Conservation (phyloP, 345 rosid species). For the Excoecaria agallocha region DNA sequence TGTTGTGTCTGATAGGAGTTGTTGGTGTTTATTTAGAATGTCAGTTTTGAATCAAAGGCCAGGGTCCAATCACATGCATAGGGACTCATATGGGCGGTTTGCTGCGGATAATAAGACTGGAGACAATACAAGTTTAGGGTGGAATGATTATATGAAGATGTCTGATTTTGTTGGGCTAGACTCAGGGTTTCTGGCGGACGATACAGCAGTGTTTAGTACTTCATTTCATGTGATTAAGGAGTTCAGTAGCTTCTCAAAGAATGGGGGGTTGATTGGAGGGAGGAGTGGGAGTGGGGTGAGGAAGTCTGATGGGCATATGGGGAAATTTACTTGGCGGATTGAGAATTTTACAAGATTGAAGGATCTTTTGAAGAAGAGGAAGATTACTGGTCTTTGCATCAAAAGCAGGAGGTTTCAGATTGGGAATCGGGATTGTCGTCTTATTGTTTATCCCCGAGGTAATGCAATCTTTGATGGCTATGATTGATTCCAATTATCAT, state of each 20-base stretch:
- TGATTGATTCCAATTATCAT: constrained; percentile 1
- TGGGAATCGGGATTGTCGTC: constrained; percentile 97
- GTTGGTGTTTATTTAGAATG: constrained; percentile 99
- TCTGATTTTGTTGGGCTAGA: constrained; percentile 68
- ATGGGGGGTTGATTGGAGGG: constrained; percentile 54
- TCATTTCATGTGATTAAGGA: constrained; percentile 95
- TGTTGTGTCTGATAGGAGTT: constrained; percentile 64
- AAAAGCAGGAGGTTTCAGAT: constrained; percentile 98
- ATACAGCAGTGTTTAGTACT: constrained; percentile 84
- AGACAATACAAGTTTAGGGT: constrained; percentile 92
- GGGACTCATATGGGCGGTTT: constrained; percentile 90
- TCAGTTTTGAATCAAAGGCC: constrained; percentile 88
- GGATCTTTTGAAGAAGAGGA: constrained; percentile 94
- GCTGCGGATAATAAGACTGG: constrained; percentile 94
- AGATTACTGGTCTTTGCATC: constrained; percentile 95
- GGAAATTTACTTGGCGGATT: constrained; percentile 85
- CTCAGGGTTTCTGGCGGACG: constrained; percentile 75
- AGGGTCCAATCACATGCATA: constrained; percentile 84
- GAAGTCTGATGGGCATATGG: constrained; percentile 88
- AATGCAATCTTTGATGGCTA: constrained; percentile 23
- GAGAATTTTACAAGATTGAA: constrained; percentile 90
- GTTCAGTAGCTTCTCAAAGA: constrained; percentile 67
- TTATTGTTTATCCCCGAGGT: constrained; percentile 99
- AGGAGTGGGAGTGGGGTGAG: constrained; percentile 60
- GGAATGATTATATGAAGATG: constrained; percentile 99